Evolutionary conservation across 2,329 filamentous ascomycete species (phyloP).

Genomic region (Alternaria angustiovoidea): DNA sequence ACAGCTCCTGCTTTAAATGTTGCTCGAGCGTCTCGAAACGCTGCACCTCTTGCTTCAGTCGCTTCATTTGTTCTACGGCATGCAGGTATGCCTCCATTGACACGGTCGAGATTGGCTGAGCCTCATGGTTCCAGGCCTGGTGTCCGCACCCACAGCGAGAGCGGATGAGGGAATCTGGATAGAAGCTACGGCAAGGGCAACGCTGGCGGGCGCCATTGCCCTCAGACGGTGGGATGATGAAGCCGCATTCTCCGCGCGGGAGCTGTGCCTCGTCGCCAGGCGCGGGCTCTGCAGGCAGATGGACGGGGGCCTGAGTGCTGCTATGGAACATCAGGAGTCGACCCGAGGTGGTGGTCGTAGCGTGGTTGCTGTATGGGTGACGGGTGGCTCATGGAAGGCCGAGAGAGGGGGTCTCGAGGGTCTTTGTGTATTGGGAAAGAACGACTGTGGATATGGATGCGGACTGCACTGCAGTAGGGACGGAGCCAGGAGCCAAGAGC

Average conservation of each 20-base stretch:
- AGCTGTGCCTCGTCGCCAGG: constrained; percentile 41
- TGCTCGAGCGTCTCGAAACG: constrained; percentile 46
- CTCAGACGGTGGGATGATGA: constrained; percentile 42
- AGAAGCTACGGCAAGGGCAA: constrained; percentile 57
- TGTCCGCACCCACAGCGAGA: constrained; percentile 58
- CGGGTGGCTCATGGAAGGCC: constrained; percentile 47
- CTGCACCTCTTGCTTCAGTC: constrained; percentile 44
- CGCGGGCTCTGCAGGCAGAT: constrained; percentile 41
- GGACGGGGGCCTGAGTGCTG: constrained; percentile 39
- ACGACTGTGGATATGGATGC: constrained; percentile 5
- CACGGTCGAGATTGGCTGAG: constrained; percentile 44
- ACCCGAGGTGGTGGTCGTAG: constrained; percentile 38
- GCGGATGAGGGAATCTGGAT: constrained; percentile 47
- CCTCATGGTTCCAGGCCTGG: constrained; percentile 57
- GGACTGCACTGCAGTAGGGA: constrained; percentile 10
- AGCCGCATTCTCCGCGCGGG: constrained; percentile 51
- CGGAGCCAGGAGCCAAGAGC: constrained; percentile 13
- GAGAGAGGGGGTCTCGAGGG: constrained; percentile 16
- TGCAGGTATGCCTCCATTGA: constrained; percentile 48
- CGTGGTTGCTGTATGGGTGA: constrained; percentile 30
- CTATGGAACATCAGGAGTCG: constrained; percentile 50
- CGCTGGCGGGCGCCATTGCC: constrained; percentile 43
- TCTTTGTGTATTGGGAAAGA: constrained; percentile 10
- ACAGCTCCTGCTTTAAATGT: constrained; percentile 49
- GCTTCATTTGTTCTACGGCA: constrained; percentile 49